A percentile compares a stretch with the other conserved stretches of the same genome.
These are phyloP conservation scores for Mucor indicus DNA, from an alignment of 371 early-diverging fungal species.

Conservation along the genomic window DNA sequence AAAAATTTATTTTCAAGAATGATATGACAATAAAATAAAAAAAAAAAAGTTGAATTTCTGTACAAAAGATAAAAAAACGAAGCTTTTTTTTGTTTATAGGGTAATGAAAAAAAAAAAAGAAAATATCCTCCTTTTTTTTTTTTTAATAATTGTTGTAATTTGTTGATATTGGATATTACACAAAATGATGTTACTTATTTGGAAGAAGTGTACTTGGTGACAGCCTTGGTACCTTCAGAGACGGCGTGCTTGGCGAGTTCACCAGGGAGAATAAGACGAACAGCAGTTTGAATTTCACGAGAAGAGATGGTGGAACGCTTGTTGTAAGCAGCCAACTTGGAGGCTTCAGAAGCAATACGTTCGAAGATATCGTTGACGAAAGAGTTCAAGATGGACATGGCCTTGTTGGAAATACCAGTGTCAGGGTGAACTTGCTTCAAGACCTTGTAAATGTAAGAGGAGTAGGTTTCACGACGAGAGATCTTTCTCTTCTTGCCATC, in stretches of 20 bases:
- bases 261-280: slow-evolving; percentile 92
- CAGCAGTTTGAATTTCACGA: slow-evolving; percentile 94
- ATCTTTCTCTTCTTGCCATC: slow-evolving; percentile 60
- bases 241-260: slow-evolving; percentile 98
- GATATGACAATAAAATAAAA: no score
- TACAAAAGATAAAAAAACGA: slow-evolving; percentile 9
- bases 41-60: slow-evolving; percentile 23
- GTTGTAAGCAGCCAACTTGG: slow-evolving; percentile 93
- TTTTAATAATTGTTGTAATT: no score
- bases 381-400: slow-evolving; percentile 98
- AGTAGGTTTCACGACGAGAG: slow-evolving; percentile 87
- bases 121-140: slow-evolving; percentile 1
- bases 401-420: slow-evolving; percentile 98
- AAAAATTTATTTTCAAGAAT: neutral
- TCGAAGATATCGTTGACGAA: slow-evolving; percentile 98
- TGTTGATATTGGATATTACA: slow-evolving; percentile 6
- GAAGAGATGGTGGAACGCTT: slow-evolving; percentile 94
- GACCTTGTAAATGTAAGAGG: slow-evolving; percentile 96
- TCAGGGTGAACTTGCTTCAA: slow-evolving; percentile 98
- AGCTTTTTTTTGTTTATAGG: neutral
- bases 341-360: slow-evolving; percentile 87
- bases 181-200: slow-evolving; percentile 44
- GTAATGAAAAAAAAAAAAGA: slow-evolving; percentile 1
- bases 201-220: slow-evolving; percentile 93
- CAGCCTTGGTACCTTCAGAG: slow-evolving; percentile 97